Conservation (phyloP, 352 stramenopile genomes). For the Hyaloperonospora brassicae region DNA sequence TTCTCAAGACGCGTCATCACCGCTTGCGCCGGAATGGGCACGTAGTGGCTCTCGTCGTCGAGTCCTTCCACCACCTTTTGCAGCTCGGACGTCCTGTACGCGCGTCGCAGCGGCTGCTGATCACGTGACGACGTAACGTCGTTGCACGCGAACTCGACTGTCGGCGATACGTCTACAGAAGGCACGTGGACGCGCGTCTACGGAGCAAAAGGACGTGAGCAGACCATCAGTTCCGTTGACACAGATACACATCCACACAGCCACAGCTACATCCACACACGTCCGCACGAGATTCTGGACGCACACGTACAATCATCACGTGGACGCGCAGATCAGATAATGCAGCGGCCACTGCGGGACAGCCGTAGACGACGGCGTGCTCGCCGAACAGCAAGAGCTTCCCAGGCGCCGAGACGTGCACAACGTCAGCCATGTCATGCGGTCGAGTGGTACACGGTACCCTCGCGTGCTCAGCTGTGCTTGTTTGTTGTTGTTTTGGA, state of each 20-base stretch:
- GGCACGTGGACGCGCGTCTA: constrained; percentile 25
- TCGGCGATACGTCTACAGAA: constrained; percentile 6
- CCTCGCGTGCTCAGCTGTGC: too few species aligned
- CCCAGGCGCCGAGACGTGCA: constrained; percentile 70
- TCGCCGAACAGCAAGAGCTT: constrained; percentile 88
- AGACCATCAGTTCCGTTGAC: neutral
- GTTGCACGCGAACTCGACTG: constrained; percentile 44
- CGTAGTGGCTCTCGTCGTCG: constrained; percentile 36
- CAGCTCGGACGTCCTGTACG: constrained; percentile 28
- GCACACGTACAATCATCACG: constrained; percentile 65
- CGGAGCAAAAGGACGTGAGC: neutral
- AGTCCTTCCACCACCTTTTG: constrained; percentile 28
- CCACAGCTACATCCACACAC: too few species aligned
- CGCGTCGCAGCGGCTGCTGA: constrained; percentile 25
- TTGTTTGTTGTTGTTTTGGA: too few species aligned
- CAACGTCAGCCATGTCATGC: constrained; percentile 1
- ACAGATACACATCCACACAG: neutral
- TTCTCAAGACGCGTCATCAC: constrained; percentile 44
- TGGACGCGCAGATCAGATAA: constrained; percentile 78
- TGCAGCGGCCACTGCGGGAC: constrained; percentile 68
- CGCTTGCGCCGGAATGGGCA: constrained; percentile 34
- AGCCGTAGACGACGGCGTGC: constrained; percentile 86
- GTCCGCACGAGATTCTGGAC: neutral
- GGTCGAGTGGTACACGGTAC: too few species aligned
- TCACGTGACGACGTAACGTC: constrained; percentile 38